Percentiles rank a stretch among this genome's conserved stretches.
These are phyloP conservation scores for Cenchrus purpureus DNA, from an alignment of 176 grass and related monocot species.

Conservation along the genomic window DNA sequence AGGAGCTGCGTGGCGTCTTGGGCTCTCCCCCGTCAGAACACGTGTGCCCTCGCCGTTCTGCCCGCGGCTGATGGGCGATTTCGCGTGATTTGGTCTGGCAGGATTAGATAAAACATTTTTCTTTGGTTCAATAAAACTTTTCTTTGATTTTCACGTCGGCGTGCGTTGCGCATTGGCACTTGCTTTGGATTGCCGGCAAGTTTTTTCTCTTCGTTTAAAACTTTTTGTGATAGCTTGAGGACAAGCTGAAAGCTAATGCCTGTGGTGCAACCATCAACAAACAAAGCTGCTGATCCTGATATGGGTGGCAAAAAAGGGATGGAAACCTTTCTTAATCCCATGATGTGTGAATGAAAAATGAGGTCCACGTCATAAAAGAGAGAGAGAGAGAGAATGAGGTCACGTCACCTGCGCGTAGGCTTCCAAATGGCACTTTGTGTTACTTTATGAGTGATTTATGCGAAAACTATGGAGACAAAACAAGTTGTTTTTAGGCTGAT, in stretches of 20 bases:
- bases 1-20: slow-evolving; percentile 23
- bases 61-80: no score
- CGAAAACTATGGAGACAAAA: no score
- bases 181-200: background rate
- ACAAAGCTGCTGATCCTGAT: background rate
- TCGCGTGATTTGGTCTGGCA: background rate
- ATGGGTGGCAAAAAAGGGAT: no score
- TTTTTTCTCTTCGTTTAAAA: background rate
- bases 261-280: background rate
- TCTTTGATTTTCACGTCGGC: background rate
- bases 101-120: background rate
- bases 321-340: no score
- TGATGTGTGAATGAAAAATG: no score
- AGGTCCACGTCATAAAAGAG: background rate
- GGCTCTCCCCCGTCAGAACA: background rate
- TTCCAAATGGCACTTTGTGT: background rate
- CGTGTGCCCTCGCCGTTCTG: slow-evolving; percentile 1
- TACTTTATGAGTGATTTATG: background rate
- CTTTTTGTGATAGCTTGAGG: background rate
- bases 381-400: background rate
- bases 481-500: background rate
- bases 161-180: background rate
- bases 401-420: background rate
- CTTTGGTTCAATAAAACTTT: background rate
- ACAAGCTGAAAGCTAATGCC: background rate